phyloP scores from a whole-genome alignment of 208 protist genomes.

The Leishmania martiniquensis region DNA sequence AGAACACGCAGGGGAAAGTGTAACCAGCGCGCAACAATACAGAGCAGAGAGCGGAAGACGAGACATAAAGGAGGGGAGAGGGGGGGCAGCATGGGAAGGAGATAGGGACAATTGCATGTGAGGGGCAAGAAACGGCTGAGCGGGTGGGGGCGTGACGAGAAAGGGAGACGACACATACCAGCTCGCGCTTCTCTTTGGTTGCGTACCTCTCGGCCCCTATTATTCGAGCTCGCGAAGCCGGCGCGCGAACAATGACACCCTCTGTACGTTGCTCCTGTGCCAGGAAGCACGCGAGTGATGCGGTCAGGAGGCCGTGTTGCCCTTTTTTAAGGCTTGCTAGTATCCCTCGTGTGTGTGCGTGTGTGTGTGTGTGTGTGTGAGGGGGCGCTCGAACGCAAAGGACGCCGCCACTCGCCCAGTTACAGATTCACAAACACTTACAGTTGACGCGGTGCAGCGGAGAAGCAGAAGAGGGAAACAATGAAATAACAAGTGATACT shows the following conservation, averaged over 20 bases:
- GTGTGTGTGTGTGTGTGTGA: neutral
- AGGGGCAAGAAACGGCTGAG: neutral
- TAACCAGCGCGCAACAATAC: neutral
- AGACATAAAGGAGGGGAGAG: too few species aligned
- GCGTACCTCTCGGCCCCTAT: neutral
- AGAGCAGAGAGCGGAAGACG: neutral
- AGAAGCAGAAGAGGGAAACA: neutral
- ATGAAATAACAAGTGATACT: constrained; percentile 1
- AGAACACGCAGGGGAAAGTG: neutral
- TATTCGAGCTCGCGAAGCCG: neutral
- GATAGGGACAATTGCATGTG: neutral
- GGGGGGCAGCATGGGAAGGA: neutral
- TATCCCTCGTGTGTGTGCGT: neutral
- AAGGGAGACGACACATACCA: constrained; percentile 2
- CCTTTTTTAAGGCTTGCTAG: too few species aligned
- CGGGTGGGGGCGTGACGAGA: neutral
- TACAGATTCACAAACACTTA: too few species aligned
- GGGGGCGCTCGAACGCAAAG: too few species aligned
- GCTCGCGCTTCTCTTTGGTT: neutral
- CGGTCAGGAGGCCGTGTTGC: neutral
- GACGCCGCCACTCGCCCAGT: too few species aligned
- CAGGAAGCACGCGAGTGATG: neutral
- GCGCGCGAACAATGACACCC: neutral
- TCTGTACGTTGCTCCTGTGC: neutral
- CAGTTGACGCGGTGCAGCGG: neutral